Base-by-base conservation (phyloP, 2,329 filamentous ascomycete species). In the Tolypocladium cylindrosporum region DNA sequence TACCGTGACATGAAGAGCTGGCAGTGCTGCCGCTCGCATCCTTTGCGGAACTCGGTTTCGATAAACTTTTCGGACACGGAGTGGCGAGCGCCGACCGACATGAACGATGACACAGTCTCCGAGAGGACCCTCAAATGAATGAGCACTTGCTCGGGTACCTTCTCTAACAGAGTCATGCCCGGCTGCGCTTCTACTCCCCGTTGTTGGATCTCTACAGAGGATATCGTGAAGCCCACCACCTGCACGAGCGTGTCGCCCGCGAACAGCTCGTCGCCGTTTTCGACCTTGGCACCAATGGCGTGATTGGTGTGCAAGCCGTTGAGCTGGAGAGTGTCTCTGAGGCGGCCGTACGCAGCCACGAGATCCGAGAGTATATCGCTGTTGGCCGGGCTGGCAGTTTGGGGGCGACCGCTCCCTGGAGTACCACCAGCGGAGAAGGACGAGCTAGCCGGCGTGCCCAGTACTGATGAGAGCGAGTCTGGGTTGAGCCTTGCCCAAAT, bases 131-230 rank as follows among this genome's bases (percentile, higher is more conserved):
- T 89, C 36, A 99, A 79, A 69, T 97, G 91, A 1, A 90, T 94
- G 60, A 99, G 76, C 1, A 84, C 82, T 69, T 96, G 86, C 58
- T 93, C 88, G 0, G 94, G 87, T 55, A 97, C 88, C 66, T 87
- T 91, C 63, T 93, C 88, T 24, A 97, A 73, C 52, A 97, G 75
- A 6, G 88, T 93, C 71, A 85, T 80, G 57, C 89, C 87, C 53
- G 83, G 81, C 62, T 88, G 83, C 27, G 86, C 85, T 64, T 90
- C 88, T 4, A 91, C 79, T 8, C 94, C 94, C 65, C 94, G 88
- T 70, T 97, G 91, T 62, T 92, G 87, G 63, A 97, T 96, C 73
- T 99, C 94, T 4, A 90, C 86, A 0, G 91, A 86, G 10, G 91
- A 87, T 59, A 99, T 91, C 0, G 92, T 93, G 69, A 86, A 91